Percentiles rank a stretch among this genome's conserved stretches.
phyloP scores from a whole-genome alignment of 164 flowering plant species.

The Nymphaea thermarum region DNA sequence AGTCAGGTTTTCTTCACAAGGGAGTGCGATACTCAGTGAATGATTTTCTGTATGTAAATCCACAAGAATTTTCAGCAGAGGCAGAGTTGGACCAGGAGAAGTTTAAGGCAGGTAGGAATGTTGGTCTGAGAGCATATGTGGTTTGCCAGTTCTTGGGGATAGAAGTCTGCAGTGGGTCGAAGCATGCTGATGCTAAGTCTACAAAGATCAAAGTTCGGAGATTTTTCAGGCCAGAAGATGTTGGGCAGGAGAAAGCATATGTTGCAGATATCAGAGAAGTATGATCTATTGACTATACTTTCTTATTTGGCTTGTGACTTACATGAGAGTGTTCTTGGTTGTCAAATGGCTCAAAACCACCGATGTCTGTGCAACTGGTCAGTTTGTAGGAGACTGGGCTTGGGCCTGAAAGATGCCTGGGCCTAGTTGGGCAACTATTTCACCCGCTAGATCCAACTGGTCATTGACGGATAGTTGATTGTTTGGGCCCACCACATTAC shows the following conservation, averaged over 20 bases:
- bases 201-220: slow-evolving; percentile 51
- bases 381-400: too few species aligned
- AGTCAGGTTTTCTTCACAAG: slow-evolving; percentile 29
- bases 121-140: slow-evolving; percentile 71
- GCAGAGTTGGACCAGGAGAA: slow-evolving; percentile 21
- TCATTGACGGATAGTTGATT: too few species aligned
- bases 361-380: too few species aligned
- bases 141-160: slow-evolving; percentile 70
- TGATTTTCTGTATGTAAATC: slow-evolving; percentile 65
- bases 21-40: slow-evolving; percentile 44
- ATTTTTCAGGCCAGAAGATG: slow-evolving; percentile 89
- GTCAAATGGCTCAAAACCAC: too few species aligned
- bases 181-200: slow-evolving; percentile 20
- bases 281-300: slow-evolving; percentile 1
- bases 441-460: too few species aligned
- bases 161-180: slow-evolving; percentile 19
- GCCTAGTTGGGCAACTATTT: too few species aligned
- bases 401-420: too few species aligned
- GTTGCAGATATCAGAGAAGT: slow-evolving; percentile 82
- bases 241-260: slow-evolving; percentile 78
- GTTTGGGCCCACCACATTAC: too few species aligned
- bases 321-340: too few species aligned
- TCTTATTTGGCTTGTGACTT: neutral
- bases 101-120: slow-evolving; percentile 76
- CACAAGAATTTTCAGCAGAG: slow-evolving; percentile 30